phyloP scores from a whole-genome alignment of 306 rosid species.

The Begonia peltatifolia region DNA sequence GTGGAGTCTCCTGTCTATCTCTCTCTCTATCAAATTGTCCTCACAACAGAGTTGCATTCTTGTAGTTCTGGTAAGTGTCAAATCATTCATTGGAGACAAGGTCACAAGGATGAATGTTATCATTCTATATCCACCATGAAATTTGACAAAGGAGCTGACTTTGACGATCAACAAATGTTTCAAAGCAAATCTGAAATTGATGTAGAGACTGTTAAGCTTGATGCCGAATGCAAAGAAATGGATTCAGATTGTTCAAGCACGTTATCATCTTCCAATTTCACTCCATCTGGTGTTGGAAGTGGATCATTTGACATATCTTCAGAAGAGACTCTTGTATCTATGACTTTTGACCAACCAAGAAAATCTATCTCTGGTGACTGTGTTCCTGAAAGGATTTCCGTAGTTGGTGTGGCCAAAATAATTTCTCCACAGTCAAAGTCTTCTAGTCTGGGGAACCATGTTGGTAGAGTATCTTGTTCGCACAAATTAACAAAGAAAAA shows the following conservation, averaged over 20 bases:
- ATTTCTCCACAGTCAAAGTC: constrained; percentile 12
- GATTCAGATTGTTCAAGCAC: constrained; percentile 12
- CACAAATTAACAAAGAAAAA: constrained; percentile 27
- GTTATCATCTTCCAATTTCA: constrained; percentile 10
- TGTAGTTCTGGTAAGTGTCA: constrained; percentile 84
- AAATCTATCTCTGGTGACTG: constrained; percentile 12
- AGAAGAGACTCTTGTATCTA: constrained; percentile 9
- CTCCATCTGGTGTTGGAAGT: constrained; percentile 23
- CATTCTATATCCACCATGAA: constrained; percentile 15
- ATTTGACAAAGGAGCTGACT: constrained; percentile 13
- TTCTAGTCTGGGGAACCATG: constrained; percentile 16
- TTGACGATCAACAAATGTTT: constrained; percentile 7
- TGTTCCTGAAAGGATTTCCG: constrained; percentile 10
- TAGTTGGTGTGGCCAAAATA: constrained; percentile 10
- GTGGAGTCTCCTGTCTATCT: constrained; percentile 6
- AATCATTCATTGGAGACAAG: constrained; percentile 73
- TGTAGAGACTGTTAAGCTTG: constrained; percentile 10
- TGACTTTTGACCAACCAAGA: constrained; percentile 13
- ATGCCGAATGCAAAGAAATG: constrained; percentile 26
- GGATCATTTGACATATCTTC: constrained; percentile 15
- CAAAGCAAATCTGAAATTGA: constrained; percentile 13
- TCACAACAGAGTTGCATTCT: constrained; percentile 14
- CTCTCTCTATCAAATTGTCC: constrained; percentile 6
- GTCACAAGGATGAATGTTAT: constrained; percentile 68
- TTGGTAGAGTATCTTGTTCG: constrained; percentile 17